A percentile compares a stretch with the other conserved stretches of the same genome.
These are phyloP conservation scores for Phytophthora europaea DNA, from an alignment of 352 stramenopile species.

Conservation along the genomic window DNA sequence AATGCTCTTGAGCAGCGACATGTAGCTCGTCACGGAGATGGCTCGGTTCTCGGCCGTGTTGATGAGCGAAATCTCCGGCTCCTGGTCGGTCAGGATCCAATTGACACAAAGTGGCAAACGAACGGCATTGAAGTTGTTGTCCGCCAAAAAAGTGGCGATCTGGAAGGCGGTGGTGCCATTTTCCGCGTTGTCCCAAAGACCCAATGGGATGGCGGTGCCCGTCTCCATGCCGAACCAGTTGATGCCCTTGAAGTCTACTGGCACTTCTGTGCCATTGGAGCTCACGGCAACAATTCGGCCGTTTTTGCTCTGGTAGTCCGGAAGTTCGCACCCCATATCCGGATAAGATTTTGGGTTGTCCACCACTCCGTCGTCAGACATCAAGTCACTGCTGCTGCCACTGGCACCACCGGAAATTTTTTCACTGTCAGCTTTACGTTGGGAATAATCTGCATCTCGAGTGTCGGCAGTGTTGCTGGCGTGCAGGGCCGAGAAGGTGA, in stretches of 20 bases:
- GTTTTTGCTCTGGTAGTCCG: slow-evolving; percentile 80
- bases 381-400: slow-evolving; percentile 49
- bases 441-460: slow-evolving; percentile 35
- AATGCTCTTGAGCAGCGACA: slow-evolving; percentile 60
- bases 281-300: slow-evolving; percentile 65
- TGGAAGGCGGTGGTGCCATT: slow-evolving; percentile 84
- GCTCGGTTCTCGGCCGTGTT: slow-evolving; percentile 72
- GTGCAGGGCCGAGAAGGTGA: slow-evolving; percentile 42
- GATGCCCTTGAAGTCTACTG: slow-evolving; percentile 66
- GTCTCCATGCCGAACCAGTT: slow-evolving; percentile 89
- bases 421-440: slow-evolving; percentile 34
- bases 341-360: slow-evolving; percentile 83
- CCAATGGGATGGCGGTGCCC: slow-evolving; percentile 68
- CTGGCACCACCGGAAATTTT: slow-evolving; percentile 30
- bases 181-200: slow-evolving; percentile 73
- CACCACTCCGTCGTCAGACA: slow-evolving; percentile 75
- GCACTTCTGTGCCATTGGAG: slow-evolving; percentile 61
- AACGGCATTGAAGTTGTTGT: slow-evolving; percentile 86
- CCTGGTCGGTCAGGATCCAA: slow-evolving; percentile 71
- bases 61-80: slow-evolving; percentile 53
- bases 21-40: slow-evolving; percentile 62
- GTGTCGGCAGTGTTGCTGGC: slow-evolving; percentile 22
- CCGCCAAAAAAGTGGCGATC: slow-evolving; percentile 70
- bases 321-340: slow-evolving; percentile 66
- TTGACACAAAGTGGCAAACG: slow-evolving; percentile 72